Conservation (phyloP, 345 rosid genomes). For the Aegle marmelos region DNA sequence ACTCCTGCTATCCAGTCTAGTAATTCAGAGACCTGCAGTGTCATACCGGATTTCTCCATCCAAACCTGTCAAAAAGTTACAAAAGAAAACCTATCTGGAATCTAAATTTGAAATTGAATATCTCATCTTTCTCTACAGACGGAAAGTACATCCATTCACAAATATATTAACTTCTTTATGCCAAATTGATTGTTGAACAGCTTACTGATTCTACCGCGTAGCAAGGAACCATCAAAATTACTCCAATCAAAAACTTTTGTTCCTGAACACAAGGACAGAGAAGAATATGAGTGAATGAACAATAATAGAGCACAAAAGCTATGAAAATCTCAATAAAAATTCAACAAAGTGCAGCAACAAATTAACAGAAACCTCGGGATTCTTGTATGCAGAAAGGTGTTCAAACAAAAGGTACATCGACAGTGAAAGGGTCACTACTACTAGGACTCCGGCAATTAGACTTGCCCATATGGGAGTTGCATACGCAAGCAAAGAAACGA, state of each 20-base stretch:
- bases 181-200: neutral
- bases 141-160: neutral
- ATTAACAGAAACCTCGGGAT: slow-evolving; percentile 70
- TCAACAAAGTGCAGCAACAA: neutral
- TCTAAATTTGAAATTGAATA: neutral
- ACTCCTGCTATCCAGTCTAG: neutral
- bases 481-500: slow-evolving; percentile 23
- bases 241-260: slow-evolving; percentile 95
- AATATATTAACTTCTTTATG: neutral
- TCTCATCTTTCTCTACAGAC: neutral
- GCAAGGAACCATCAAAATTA: slow-evolving; percentile 98
- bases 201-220: slow-evolving; percentile 90
- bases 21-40: neutral
- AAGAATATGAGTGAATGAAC: neutral
- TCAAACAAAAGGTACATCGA: slow-evolving; percentile 87
- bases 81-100: neutral
- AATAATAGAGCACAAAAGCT: neutral
- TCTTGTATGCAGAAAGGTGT: slow-evolving; percentile 91
- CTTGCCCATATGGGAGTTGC: slow-evolving; percentile 75
- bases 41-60: neutral
- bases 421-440: slow-evolving; percentile 54
- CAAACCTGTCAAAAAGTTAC: neutral
- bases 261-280: slow-evolving; percentile 47
- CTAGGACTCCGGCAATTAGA: slow-evolving; percentile 55
- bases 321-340: neutral